Evolutionary conservation across 148 eudicot genomes (phyloP).

Genomic region (Rhododendron griersonianum): DNA sequence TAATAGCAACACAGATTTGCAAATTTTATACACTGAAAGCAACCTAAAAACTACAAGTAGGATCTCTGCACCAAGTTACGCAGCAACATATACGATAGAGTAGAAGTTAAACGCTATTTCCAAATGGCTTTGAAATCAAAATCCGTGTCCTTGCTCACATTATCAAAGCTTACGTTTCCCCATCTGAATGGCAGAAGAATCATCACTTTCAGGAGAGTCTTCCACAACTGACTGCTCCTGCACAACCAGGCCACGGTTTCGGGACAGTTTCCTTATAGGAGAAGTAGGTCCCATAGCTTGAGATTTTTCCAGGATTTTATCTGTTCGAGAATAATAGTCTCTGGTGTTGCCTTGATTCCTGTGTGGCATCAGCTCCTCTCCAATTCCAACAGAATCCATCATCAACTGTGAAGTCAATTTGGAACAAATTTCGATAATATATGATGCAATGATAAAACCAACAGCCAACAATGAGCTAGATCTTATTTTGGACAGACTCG

Average conservation of each 20-base stretch:
- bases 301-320: slow-evolving; percentile 21
- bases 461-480: background rate
- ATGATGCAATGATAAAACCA: background rate
- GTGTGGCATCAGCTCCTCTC: slow-evolving; percentile 86
- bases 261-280: slow-evolving; percentile 61
- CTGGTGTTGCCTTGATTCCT: slow-evolving; percentile 25
- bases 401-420: slow-evolving; percentile 50
- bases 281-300: slow-evolving; percentile 38
- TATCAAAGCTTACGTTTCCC: slow-evolving; percentile 41
- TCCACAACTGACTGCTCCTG: slow-evolving; percentile 63
- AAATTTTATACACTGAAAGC: background rate
- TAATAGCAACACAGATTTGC: background rate
- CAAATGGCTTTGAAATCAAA: background rate
- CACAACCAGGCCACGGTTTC: slow-evolving; percentile 79
- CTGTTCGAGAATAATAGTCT: slow-evolving; percentile 13
- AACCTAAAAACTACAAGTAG: background rate
- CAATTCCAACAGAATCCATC: slow-evolving; percentile 54
- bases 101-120: background rate
- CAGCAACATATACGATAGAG: background rate
- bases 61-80: background rate
- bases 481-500: background rate
- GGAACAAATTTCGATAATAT: background rate
- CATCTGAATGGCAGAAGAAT: slow-evolving; percentile 36
- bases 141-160: background rate
- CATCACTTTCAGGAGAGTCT: slow-evolving; percentile 57